A percentile compares a stretch with the other conserved stretches of the same genome.
Evolutionary conservation across 192 early-diverging fungal species (phyloP).

Genomic region (Coemansia sp.): DNA sequence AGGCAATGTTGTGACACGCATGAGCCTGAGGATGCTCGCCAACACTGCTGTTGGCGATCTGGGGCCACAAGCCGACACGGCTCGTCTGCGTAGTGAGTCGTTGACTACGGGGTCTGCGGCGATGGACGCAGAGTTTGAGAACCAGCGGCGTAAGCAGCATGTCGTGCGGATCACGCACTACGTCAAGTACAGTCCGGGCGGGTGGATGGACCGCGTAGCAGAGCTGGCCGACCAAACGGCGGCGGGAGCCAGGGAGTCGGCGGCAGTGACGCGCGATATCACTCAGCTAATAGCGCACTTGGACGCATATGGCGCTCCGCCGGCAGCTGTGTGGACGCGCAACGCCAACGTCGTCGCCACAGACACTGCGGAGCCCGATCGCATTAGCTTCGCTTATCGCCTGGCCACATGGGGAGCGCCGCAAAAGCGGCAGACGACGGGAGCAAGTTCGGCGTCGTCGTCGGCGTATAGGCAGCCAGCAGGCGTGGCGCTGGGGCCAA

Average conservation of each 20-base stretch:
- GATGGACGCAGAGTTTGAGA: constrained; percentile 33
- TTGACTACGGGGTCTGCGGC: constrained; percentile 35
- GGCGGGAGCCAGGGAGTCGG: constrained; percentile 8
- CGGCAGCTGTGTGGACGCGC: constrained; percentile 42
- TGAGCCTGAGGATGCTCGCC: constrained; percentile 9
- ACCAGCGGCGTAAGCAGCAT: constrained; percentile 36
- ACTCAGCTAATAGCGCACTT: constrained; percentile 13
- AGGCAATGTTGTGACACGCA: not conserved
- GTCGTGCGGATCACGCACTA: constrained; percentile 40
- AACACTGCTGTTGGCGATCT: not conserved
- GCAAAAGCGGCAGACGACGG: not conserved
- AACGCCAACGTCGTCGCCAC: constrained; percentile 21
- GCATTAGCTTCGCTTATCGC: constrained; percentile 22
- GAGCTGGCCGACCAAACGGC: constrained; percentile 8
- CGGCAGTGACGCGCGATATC: constrained; percentile 12
- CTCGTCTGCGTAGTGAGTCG: constrained; percentile 15
- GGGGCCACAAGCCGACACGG: not conserved
- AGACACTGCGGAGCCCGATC: not conserved
- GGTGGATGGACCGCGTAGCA: constrained; percentile 36
- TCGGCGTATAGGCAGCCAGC: not conserved
- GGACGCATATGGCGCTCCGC: constrained; percentile 30
- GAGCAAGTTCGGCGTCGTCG: constrained; percentile 12
- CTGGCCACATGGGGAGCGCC: constrained; percentile 21
- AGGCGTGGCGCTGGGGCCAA: not conserved
- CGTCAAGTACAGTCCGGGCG: constrained; percentile 34